These are phyloP conservation scores for Rubia peregrina DNA, from an alignment of 305 asterid genomes.

Conservation along the genomic window DNA sequence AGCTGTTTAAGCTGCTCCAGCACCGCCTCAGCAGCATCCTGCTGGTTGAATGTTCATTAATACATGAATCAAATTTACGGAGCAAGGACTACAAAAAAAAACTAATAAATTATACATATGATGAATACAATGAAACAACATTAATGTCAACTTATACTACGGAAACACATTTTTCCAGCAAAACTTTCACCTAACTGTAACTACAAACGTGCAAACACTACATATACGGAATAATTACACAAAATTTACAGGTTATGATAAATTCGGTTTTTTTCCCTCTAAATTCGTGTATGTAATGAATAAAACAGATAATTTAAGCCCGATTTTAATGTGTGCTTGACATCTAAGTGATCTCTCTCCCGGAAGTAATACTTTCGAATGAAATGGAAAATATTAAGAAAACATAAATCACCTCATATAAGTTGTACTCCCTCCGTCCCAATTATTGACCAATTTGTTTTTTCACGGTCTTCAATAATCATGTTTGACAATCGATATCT, in stretches of 20 bases:
- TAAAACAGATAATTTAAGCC: background rate
- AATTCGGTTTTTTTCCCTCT: background rate
- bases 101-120: background rate
- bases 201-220: too few relatives aligned
- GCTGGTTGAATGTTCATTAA: conserved; percentile 7
- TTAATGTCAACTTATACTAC: too few relatives aligned
- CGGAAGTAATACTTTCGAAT: too few relatives aligned
- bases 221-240: too few relatives aligned
- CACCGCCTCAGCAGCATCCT: conserved; percentile 61
- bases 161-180: too few relatives aligned
- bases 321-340: too few relatives aligned
- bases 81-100: background rate
- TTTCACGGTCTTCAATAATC: too few relatives aligned
- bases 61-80: background rate
- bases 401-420: background rate
- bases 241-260: background rate
- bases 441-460: too few relatives aligned
- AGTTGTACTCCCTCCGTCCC: background rate
- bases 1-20: conserved; percentile 48
- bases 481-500: too few relatives aligned
- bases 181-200: too few relatives aligned
- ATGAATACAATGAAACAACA: background rate
- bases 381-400: too few relatives aligned
- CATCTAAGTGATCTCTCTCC: too few relatives aligned
- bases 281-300: background rate